phyloP scores from a whole-genome alignment of 345 rosid genomes.

The Camelina hispida region DNA sequence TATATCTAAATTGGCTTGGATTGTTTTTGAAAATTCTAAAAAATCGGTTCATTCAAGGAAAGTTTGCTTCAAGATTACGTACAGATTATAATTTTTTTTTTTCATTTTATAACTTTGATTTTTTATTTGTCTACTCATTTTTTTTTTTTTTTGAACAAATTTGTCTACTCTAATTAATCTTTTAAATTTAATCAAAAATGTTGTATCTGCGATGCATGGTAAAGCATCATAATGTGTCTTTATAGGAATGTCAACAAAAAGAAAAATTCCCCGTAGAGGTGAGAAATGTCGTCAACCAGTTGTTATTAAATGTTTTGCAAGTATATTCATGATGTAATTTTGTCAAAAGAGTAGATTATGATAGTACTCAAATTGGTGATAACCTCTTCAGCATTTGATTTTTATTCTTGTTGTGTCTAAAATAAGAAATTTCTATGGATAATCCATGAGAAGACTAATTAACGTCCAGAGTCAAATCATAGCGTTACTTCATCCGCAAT shows the following conservation, averaged over 20 bases:
- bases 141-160: too few species aligned
- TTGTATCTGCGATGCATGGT: background rate
- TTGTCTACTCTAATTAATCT: background rate
- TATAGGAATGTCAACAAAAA: background rate
- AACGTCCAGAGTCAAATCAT: constrained; percentile 33
- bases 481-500: constrained; percentile 23
- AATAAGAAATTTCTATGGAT: constrained; percentile 14
- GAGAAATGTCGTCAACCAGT: constrained; percentile 22
- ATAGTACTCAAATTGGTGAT: constrained; percentile 41
- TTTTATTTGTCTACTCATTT: background rate
- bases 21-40: background rate
- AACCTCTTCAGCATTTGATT: constrained; percentile 18
- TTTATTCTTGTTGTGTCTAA: background rate
- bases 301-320: background rate
- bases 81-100: background rate
- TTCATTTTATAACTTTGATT: background rate
- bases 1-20: background rate
- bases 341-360: constrained; percentile 36
- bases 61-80: background rate
- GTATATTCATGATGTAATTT: constrained; percentile 26
- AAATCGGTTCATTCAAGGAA: background rate
- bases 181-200: background rate
- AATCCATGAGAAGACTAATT: constrained; percentile 28
- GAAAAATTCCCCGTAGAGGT: background rate
- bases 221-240: background rate